phyloP scores from a whole-genome alignment of 1,284 basidiomycete genomes.

The Malassezia caprae region DNA sequence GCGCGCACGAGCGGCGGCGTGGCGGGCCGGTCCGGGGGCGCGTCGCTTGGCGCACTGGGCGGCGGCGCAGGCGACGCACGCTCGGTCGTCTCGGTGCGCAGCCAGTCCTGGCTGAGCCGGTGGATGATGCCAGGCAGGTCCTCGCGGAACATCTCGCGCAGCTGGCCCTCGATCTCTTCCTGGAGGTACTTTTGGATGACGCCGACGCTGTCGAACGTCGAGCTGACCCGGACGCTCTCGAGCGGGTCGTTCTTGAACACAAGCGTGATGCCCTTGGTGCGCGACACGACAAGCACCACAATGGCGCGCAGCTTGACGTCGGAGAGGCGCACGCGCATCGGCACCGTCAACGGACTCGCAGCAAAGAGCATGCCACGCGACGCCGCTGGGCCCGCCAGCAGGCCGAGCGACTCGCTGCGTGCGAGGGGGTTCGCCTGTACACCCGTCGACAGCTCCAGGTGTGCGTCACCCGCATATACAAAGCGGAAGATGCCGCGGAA shows the following conservation, averaged over 20 bases:
- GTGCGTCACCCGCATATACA: constrained; percentile 89
- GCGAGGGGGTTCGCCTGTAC: constrained; percentile 94
- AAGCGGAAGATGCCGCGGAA: constrained; percentile 95
- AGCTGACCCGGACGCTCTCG: constrained; percentile 92
- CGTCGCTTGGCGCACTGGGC: neutral
- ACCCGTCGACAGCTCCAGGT: constrained; percentile 88
- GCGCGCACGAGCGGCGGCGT: neutral
- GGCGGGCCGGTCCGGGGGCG: neutral
- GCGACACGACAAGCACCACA: constrained; percentile 91
- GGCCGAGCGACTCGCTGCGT: constrained; percentile 27
- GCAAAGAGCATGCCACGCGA: constrained; percentile 44
- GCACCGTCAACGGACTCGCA: constrained; percentile 55
- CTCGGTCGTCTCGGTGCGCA: constrained; percentile 47
- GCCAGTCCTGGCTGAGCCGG: constrained; percentile 84
- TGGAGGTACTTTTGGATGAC: constrained; percentile 67
- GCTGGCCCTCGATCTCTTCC: constrained; percentile 83
- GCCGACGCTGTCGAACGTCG: constrained; percentile 93
- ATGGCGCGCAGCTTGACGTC: constrained; percentile 87
- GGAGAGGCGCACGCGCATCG: constrained; percentile 94
- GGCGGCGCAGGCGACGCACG: neutral
- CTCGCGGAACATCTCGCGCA: constrained; percentile 94
- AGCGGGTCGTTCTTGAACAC: constrained; percentile 99
- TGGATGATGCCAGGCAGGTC: constrained; percentile 96
- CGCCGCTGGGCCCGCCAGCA: constrained; percentile 31
- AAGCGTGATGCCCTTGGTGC: constrained; percentile 88